Base-by-base conservation (phyloP, 2,329 filamentous ascomycete species). In the Fusarium falciforme region DNA sequence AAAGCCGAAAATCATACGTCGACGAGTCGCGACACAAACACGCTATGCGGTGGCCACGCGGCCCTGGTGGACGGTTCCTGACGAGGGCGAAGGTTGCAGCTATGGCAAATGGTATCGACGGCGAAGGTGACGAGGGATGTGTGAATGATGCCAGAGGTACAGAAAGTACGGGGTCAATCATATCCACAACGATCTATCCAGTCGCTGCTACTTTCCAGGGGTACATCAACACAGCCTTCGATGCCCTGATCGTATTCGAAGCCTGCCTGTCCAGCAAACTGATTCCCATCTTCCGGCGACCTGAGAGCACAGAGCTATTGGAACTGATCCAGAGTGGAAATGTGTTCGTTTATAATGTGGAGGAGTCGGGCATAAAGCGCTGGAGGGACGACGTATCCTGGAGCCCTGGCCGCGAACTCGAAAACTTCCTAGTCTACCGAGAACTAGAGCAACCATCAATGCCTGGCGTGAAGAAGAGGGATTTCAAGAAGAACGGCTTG, bases 11-110 rank as follows among this genome's bases (percentile, higher is more conserved):
- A 84, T 96, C 96, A 5, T 98, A 99, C 79, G 88, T 98, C 36
- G 96, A 99, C 84, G 96, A 99, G 82, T 98, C 96, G 31, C 90
- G 96, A 79, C 96, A 98, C 83, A 98, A 98, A 80, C 96, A 99
- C 83, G 96, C 96, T 17, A 98, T 98, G 96, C 91, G 96, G 68
- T 89, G 96, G 78, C 96, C 96, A 22, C 91, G 96, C 81, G 96
- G 96, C 22, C 96, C 96, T 1, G 96, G 96, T 63, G 96, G 96
- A 20, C 92, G 96, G 33, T 99, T 99, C 88, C 85, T 98, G 82
- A 98, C 96, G 25, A 29, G 9, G 38, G 38, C 10, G 9, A 1
- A 42, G 38, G n/a, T 42, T 12, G 10, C 38, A 20, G n/a, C 38
- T 42, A n/a, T 40, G 38, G 38, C 38, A 40, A 20, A 40, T 20